Base-by-base conservation (phyloP, 1,284 basidiomycete genomes). In the Trametes pubescens region DNA sequence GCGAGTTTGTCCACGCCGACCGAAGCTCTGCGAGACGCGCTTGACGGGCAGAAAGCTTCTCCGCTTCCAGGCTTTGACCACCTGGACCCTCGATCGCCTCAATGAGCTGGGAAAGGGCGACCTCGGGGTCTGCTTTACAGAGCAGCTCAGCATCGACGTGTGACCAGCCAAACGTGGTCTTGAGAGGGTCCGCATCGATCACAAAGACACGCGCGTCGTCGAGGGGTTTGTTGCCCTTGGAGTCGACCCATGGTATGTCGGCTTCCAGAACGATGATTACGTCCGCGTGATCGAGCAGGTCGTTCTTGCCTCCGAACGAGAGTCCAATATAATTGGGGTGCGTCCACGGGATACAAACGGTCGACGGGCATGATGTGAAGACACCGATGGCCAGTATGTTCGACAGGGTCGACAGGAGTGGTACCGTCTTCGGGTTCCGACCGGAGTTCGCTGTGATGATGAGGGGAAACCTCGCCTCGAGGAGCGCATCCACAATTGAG, bases 391-490 rank as follows among this genome's bases (percentile, higher is more conserved):
- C 79, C 55, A 89, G 80, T 1, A 79, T 67, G 14, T 76, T 78
- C 9, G 87, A 86, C 11, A 92, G 77, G 2, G 76, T 74, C 8
- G 77, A 67, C 4, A 91, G 82, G 1, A 80, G 76, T 0, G 76
- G 69, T 5, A 89, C 80, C 1, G 87, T 83, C 14, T 74, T 70
- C 0, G 75, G 76, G 65, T 88, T 86, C n/a, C 86, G 81, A 2
- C 89, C 90, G 9, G 88, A 73, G 72, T 85, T 80, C 0, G 86
- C 86, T 3, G 88, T 87, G 61, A 92, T 82, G 65, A 92, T 86
- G 55, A 91, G 78, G 0, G 90, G 90, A 11, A 79, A 80, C 24
- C 77, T 76, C 1, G 89, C 84, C 0, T 74, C 69, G 10, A 84
- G 69, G 5, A 91, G 79, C 11, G 88, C 81, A 1, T 74, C 68